Conservation (phyloP, 1,284 basidiomycete genomes). For the Fistulina hepatica region DNA sequence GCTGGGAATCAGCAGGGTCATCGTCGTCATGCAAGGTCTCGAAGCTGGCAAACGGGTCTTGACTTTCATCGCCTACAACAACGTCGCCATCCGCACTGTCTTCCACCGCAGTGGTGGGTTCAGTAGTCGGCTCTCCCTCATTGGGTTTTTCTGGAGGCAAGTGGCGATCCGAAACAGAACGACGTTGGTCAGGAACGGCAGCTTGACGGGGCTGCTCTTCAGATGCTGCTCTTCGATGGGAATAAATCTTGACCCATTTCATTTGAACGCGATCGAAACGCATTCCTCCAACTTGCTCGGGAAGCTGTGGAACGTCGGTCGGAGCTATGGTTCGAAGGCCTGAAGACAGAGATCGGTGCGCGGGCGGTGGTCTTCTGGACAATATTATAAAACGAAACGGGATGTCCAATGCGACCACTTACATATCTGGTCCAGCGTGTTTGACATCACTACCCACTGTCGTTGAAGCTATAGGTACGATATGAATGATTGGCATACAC, state of each 20-base stretch:
- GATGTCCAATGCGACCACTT: neutral
- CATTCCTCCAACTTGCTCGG: conserved; percentile 78
- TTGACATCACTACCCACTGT: conserved; percentile 17
- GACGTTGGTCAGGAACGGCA: too few relatives aligned
- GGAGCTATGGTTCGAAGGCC: conserved; percentile 75
- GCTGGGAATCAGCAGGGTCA: conserved; percentile 41
- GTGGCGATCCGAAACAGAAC: too few relatives aligned
- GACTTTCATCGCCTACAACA: too few relatives aligned
- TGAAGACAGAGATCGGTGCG: too few relatives aligned
- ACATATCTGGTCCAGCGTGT: conserved; percentile 1
- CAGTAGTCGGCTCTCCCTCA: conserved; percentile 30
- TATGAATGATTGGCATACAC: too few relatives aligned
- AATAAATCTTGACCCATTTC: conserved; percentile 80
- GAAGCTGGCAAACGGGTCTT: conserved; percentile 77
- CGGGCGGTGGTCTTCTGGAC: too few relatives aligned
- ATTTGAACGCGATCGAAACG: conserved; percentile 70
- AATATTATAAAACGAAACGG: neutral
- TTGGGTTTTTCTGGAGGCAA: too few relatives aligned
- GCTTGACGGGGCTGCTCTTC: too few relatives aligned
- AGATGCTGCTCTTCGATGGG: too few relatives aligned
- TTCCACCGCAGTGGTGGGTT: conserved; percentile 31
- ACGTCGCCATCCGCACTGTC: conserved; percentile 79
- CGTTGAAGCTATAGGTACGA: too few relatives aligned
- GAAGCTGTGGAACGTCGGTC: conserved; percentile 61
- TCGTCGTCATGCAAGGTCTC: conserved; percentile 67